Base-by-base conservation (phyloP, 2,329 filamentous ascomycete species). In the Malbranchea zuffiana region DNA sequence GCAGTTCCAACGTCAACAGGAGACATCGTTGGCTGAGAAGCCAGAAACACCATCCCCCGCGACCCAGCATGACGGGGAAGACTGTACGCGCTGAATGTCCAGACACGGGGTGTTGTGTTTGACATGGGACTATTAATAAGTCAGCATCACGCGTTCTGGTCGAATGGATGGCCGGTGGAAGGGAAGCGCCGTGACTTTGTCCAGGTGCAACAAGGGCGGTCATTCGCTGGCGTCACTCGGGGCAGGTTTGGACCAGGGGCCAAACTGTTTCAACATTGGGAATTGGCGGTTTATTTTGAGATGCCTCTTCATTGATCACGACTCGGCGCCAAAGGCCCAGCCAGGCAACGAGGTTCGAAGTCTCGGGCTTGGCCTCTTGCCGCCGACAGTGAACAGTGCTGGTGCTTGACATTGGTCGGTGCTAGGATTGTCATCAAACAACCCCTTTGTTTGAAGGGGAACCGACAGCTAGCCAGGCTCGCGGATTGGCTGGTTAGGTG, bases 131-230 rank as follows among this genome's bases (percentile, higher is more conserved):
- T 24, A 17, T 30, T 21, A 30, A 37, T 21, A 30, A 16, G 34
- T 16, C n/a, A 27, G 20, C 26, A 37, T 37, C 34, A 37, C 34
- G 26, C 25, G 34, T 30, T 30, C 26, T 12, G 10, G 12, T 36
- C 16, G 11, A 32, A 7, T n/a, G 21, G 10, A n/a, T 13, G 21
- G 21, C 32, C 16, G 33, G 17, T 19, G 25, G 25, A 23, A 11
- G 17, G 10, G 23, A 30, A 23, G 34, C 34, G 34, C 34, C 34
- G 25, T 18, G 26, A 15, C 18, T 26, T 27, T 12, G 26, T 8
- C 5, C 16, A 19, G 6, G 18, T 20, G 18, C n/a, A 12, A n/a
- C 34, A 30, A 21, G n/a, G 25, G 19, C 5, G 27, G 18, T 37
- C 34, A 37, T 37, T 37, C 34, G 34, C 12, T 10, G 33, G 13